A percentile compares a stretch with the other conserved stretches of the same genome.
phyloP scores from a whole-genome alignment of 148 eudicot genomes.

The Vaccinium vitisidaea region DNA sequence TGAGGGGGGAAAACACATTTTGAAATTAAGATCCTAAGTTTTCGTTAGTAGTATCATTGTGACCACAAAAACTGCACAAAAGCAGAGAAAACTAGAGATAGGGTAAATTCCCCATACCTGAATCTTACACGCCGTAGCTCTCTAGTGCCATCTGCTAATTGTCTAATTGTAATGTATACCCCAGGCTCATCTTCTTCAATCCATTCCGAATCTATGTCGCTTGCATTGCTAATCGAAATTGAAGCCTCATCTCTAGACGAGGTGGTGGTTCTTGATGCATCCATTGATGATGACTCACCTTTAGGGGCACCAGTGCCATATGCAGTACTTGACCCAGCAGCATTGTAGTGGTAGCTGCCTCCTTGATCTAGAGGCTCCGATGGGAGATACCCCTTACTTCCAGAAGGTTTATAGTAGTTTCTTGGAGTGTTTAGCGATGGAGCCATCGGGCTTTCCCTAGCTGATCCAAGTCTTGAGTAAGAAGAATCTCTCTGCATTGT shows the following conservation, averaged over 20 bases:
- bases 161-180: constrained; percentile 88
- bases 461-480: constrained; percentile 78
- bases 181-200: constrained; percentile 96
- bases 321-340: constrained; percentile 28
- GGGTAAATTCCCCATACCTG: constrained; percentile 49
- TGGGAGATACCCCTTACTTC: constrained; percentile 50
- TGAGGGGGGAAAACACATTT: background rate
- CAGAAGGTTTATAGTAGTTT: constrained; percentile 61
- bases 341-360: constrained; percentile 32
- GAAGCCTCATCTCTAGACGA: constrained; percentile 74
- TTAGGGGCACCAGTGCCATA: too few relatives aligned
- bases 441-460: constrained; percentile 80
- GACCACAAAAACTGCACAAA: too few relatives aligned
- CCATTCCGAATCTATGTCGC: constrained; percentile 91
- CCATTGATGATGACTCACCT: constrained; percentile 43
- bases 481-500: constrained; percentile 73
- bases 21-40: background rate
- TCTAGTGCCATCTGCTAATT: constrained; percentile 77
- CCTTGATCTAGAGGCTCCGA: constrained; percentile 56
- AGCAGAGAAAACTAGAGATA: background rate
- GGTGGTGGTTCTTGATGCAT: constrained; percentile 85
- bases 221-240: constrained; percentile 92
- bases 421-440: constrained; percentile 58
- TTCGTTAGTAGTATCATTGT: background rate
- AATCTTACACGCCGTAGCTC: constrained; percentile 95